phyloP scores from a whole-genome alignment of 2,329 filamentous ascomycete species.

The Cladophialophora bantiana region DNA sequence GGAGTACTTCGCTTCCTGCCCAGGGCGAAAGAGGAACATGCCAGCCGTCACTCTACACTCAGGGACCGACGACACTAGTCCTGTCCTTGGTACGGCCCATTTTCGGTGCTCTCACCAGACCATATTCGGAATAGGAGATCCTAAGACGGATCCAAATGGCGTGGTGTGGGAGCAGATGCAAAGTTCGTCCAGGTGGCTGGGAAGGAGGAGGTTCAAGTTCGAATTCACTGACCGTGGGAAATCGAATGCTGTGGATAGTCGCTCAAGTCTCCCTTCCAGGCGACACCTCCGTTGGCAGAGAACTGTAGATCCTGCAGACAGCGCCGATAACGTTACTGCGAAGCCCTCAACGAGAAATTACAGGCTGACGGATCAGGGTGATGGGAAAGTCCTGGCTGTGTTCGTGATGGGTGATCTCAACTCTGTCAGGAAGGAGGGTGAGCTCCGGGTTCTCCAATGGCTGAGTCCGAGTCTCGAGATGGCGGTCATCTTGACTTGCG shows the following conservation, averaged over 20 bases:
- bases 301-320: background rate
- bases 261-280: conserved; percentile 1
- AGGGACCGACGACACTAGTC: background rate
- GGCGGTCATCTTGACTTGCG: conserved; percentile 12
- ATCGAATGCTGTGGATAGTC: background rate
- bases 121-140: conserved; percentile 16
- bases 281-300: conserved; percentile 17
- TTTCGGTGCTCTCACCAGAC: conserved; percentile 13
- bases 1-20: conserved; percentile 13
- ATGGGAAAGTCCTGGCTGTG: conserved; percentile 13
- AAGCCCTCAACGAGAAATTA: conserved; percentile 14
- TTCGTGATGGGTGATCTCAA: background rate
- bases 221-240: conserved; percentile 7
- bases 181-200: background rate
- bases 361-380: conserved; percentile 11
- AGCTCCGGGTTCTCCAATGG: conserved; percentile 8
- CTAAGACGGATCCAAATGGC: background rate
- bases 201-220: conserved; percentile 2
- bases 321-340: background rate
- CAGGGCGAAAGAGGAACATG: conserved; percentile 3
- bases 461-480: conserved; percentile 13
- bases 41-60: conserved; percentile 19
- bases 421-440: conserved; percentile 4
- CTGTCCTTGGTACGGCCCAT: conserved; percentile 9
- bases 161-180: conserved; percentile 21